Conservation (phyloP, 805 yeast genomes). For the Lipomyces kockii region DNA sequence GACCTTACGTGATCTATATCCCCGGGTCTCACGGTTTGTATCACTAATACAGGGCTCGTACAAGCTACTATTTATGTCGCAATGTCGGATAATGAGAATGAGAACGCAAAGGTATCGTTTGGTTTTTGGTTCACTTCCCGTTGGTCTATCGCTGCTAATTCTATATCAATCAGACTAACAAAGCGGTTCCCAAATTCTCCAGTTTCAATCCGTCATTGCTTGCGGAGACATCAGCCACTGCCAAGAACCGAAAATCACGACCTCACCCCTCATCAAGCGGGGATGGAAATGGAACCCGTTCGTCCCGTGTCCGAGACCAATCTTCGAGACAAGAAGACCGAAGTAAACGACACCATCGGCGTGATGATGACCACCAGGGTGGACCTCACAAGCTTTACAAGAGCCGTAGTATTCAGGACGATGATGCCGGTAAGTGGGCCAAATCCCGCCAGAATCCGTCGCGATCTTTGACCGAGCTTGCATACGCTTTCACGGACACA, state of each 20-base stretch:
- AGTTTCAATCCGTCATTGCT: conserved; percentile 25
- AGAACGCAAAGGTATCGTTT: background rate
- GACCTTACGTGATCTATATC: background rate
- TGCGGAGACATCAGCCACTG: background rate
- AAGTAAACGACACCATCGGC: background rate
- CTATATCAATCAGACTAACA: background rate
- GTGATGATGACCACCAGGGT: background rate
- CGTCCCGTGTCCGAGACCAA: background rate
- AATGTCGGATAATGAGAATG: background rate
- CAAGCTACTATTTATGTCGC: background rate
- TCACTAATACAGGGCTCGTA: background rate
- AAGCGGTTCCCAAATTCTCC: conserved; percentile 30
- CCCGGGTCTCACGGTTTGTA: background rate
- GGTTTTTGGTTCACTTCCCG: background rate
- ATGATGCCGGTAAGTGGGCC: background rate
- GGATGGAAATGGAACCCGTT: background rate
- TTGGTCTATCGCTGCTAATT: background rate
- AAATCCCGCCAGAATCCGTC: background rate
- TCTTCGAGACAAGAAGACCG: conserved; percentile 2
- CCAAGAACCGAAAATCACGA: background rate
- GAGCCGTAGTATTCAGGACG: background rate
- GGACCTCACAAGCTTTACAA: background rate
- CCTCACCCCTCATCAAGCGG: background rate
- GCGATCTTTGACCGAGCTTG: background rate
- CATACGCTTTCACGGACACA: background rate